phyloP scores from a whole-genome alignment of 306 rosid genomes.

The Glycyrrhiza uralensis region DNA sequence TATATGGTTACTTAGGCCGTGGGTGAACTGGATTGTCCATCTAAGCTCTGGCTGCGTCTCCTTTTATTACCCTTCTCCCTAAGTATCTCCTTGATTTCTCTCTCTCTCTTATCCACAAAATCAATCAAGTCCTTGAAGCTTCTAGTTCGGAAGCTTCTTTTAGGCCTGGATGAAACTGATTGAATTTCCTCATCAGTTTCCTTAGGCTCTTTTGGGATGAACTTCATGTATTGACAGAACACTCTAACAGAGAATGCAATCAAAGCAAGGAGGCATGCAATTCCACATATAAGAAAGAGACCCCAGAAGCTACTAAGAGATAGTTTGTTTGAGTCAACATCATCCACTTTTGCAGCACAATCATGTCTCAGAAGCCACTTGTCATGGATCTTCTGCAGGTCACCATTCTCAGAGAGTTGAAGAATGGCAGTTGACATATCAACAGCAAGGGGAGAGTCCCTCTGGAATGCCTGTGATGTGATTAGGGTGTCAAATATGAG shows the following conservation, averaged over 20 bases:
- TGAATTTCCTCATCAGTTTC: constrained; percentile 39
- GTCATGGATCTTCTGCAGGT: constrained; percentile 85
- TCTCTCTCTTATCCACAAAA: constrained; percentile 70
- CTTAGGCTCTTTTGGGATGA: constrained; percentile 36
- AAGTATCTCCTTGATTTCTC: constrained; percentile 55
- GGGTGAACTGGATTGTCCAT: constrained; percentile 27
- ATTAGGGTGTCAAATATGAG: constrained; percentile 18
- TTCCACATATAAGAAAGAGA: constrained; percentile 72
- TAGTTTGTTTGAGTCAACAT: constrained; percentile 39
- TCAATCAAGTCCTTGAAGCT: constrained; percentile 51
- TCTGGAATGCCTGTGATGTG: constrained; percentile 81
- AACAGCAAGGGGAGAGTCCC: constrained; percentile 95
- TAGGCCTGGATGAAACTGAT: constrained; percentile 14
- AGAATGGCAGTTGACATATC: constrained; percentile 95
- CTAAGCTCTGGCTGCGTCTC: constrained; percentile 18
- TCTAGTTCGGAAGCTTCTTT: neutral
- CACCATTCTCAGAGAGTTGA: constrained; percentile 95
- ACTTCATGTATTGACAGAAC: constrained; percentile 53
- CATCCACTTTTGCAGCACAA: constrained; percentile 40
- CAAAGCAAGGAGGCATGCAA: constrained; percentile 61
- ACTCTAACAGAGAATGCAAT: constrained; percentile 47
- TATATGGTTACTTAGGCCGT: constrained; percentile 22
- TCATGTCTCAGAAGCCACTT: constrained; percentile 68
- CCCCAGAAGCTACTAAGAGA: constrained; percentile 92
- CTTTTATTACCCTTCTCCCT: constrained; percentile 45